Evolutionary conservation across 139 green algal species (phyloP).

Genomic region (Coelastrella sp.): DNA sequence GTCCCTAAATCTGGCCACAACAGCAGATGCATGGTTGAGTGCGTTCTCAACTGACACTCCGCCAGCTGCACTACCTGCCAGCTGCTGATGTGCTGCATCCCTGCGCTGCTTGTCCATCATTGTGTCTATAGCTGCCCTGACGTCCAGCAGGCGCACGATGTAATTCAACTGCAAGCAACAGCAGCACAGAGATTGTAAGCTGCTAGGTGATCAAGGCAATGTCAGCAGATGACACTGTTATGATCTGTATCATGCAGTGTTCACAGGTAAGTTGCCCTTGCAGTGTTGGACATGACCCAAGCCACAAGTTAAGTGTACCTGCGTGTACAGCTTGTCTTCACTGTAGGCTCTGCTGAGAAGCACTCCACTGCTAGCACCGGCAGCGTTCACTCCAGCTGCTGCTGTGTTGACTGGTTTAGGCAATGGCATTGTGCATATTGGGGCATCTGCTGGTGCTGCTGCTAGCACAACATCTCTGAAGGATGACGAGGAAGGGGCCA

Average conservation of each 20-base stretch:
- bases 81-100: slow-evolving; percentile 7
- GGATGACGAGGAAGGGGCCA: slow-evolving; percentile 23
- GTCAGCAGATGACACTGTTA: neutral
- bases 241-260: neutral
- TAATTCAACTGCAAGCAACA: slow-evolving; percentile 61
- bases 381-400: neutral
- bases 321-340: slow-evolving; percentile 76
- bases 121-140: slow-evolving; percentile 47
- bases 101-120: slow-evolving; percentile 23
- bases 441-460: slow-evolving; percentile 33
- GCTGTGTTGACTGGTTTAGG: neutral
- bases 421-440: slow-evolving; percentile 43
- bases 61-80: neutral
- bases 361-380: neutral
- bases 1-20: slow-evolving; percentile 57
- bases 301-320: slow-evolving; percentile 46
- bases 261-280: neutral
- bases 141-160: slow-evolving; percentile 72
- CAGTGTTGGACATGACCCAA: neutral
- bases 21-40: slow-evolving; percentile 60
- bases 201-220: neutral
- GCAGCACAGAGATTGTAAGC: neutral
- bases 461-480: slow-evolving; percentile 35
- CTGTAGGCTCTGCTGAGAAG: slow-evolving; percentile 55
- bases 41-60: neutral